Evolutionary conservation across 306 rosid genomes (phyloP).

Genomic region (Begonia loranthoides): DNA sequence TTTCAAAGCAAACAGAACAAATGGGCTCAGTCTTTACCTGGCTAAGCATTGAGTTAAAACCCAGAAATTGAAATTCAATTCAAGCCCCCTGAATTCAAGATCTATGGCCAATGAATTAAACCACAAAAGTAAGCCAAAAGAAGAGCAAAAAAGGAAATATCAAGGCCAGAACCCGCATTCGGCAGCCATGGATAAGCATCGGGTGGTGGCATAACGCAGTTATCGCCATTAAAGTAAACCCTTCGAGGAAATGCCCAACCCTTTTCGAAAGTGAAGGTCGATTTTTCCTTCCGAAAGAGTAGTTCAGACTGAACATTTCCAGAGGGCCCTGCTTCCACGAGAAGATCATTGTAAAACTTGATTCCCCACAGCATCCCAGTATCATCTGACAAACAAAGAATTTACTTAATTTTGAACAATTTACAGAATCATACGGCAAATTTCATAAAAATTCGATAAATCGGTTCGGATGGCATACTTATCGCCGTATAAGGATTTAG

Average conservation of each 20-base stretch:
- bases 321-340: constrained; percentile 51
- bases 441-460: too few relatives aligned
- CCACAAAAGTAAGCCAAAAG: constrained; percentile 8
- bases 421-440: too few relatives aligned
- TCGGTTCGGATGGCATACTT: constrained; percentile 28
- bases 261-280: constrained; percentile 62
- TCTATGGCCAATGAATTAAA: too few relatives aligned
- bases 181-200: constrained; percentile 78
- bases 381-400: constrained; percentile 42
- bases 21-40: too few relatives aligned
- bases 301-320: constrained; percentile 91
- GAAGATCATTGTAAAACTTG: constrained; percentile 78
- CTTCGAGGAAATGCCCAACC: constrained; percentile 94
- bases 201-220: constrained; percentile 90
- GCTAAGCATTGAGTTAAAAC: too few relatives aligned
- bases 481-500: constrained; percentile 52
- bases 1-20: too few relatives aligned
- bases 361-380: constrained; percentile 91
- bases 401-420: too few relatives aligned
- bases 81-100: too few relatives aligned
- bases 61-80: too few relatives aligned
- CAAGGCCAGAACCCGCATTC: constrained; percentile 27
- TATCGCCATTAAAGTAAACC: constrained; percentile 82
- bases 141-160: constrained; percentile 27
- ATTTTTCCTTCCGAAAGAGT: constrained; percentile 49